These are phyloP conservation scores for Arthroderma sp. DNA, from an alignment of 2,329 filamentous ascomycete genomes.

Conservation along the genomic window DNA sequence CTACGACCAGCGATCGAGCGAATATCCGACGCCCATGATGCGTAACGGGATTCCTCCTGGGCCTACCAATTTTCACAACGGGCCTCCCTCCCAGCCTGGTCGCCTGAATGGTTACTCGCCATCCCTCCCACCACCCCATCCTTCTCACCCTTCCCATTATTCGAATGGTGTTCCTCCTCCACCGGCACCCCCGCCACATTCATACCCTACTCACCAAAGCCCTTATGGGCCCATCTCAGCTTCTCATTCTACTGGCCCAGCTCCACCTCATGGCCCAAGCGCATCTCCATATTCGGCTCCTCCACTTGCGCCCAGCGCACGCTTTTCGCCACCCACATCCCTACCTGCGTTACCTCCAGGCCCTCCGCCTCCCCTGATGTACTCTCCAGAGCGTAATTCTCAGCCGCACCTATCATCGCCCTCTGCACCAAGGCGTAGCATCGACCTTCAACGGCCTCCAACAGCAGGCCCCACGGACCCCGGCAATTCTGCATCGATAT, in stretches of 20 bases:
- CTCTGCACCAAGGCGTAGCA: conserved; percentile 21
- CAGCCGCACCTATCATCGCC: conserved; percentile 23
- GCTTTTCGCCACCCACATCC: conserved; percentile 24
- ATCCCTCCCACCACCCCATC: conserved; percentile 19
- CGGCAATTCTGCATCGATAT: conserved; percentile 6
- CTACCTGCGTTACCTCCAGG: conserved; percentile 21
- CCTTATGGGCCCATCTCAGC: conserved; percentile 24
- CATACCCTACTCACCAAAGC: conserved; percentile 25
- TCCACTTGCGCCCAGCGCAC: conserved; percentile 23
- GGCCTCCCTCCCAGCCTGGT: conserved; percentile 30
- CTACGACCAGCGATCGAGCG: conserved; percentile 23
- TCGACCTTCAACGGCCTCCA: conserved; percentile 23
- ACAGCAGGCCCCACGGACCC: conserved; percentile 14
- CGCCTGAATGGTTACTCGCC: conserved; percentile 39
- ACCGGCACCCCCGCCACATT: conserved; percentile 22
- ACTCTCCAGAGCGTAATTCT: conserved; percentile 24
- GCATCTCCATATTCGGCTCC: conserved; percentile 23
- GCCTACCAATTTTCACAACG: conserved; percentile 14
- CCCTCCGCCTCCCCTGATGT: conserved; percentile 25
- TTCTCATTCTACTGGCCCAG: conserved; percentile 20
- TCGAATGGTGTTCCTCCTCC: conserved; percentile 17
- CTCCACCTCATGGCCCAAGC: conserved; percentile 17
- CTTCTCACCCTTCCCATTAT: conserved; percentile 19
- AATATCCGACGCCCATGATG: conserved; percentile 18
- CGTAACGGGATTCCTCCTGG: conserved; percentile 19